Conservation (phyloP, 2,329 filamentous ascomycete genomes). For the Colletotrichum aenigma region DNA sequence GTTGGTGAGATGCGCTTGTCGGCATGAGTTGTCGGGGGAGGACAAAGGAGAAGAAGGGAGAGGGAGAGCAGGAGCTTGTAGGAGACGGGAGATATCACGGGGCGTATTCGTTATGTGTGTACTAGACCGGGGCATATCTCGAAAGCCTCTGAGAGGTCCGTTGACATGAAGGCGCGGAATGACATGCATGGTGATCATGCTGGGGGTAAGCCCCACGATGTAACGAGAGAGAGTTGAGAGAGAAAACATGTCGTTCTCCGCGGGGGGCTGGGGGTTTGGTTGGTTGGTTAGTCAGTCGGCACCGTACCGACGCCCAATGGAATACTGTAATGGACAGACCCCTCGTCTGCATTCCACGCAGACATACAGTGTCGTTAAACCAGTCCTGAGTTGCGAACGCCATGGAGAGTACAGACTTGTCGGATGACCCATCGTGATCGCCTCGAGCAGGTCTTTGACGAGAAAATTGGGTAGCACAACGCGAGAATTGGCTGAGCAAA, state of each 20-base stretch:
- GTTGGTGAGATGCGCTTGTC: background rate
- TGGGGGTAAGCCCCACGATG: background rate
- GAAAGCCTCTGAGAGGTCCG: background rate
- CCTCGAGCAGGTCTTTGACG: background rate
- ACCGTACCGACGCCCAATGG: background rate
- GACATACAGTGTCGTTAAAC: background rate
- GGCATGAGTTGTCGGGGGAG: background rate
- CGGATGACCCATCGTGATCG: conserved; percentile 6
- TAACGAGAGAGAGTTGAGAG: background rate
- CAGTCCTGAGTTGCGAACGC: background rate
- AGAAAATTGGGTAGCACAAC: conserved; percentile 3
- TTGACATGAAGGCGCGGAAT: background rate
- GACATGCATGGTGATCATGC: conserved; percentile 7
- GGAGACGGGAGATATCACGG: background rate
- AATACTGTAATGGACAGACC: background rate
- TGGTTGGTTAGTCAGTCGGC: background rate
- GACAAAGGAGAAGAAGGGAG: background rate
- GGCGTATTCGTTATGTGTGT: background rate
- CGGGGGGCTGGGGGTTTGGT: background rate
- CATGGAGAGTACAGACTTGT: conserved; percentile 7
- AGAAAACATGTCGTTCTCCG: background rate
- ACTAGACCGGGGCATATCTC: background rate
- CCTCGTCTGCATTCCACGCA: background rate
- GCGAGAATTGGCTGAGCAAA: background rate
- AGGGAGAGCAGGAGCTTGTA: background rate